A percentile compares a stretch with the other conserved stretches of the same genome.
phyloP scores from a whole-genome alignment of 352 stramenopile genomes.

The Globisporangium irregulare region DNA sequence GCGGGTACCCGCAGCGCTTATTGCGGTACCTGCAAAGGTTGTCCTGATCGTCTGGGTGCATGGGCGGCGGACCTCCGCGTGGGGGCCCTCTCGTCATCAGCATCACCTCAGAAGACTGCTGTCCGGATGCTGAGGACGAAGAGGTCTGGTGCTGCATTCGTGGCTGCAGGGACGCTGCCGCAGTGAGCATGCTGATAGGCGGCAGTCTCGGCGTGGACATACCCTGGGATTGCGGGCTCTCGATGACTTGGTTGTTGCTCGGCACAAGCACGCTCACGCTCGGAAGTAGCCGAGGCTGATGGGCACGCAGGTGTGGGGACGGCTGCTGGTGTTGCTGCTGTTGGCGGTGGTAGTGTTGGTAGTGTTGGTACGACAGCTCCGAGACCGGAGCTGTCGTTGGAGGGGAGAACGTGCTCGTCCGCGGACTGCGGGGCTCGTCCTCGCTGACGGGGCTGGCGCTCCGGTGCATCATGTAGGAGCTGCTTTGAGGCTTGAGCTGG shows the following conservation, averaged over 20 bases:
- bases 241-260: slow-evolving; percentile 7
- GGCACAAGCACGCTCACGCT: slow-evolving; percentile 1
- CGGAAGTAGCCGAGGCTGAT: neutral
- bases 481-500: neutral
- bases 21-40: slow-evolving; percentile 64
- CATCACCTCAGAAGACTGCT: neutral
- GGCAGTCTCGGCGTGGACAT: slow-evolving; percentile 30
- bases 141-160: slow-evolving; percentile 6
- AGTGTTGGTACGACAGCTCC: neutral
- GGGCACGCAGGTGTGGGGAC: neutral
- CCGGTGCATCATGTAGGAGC: neutral
- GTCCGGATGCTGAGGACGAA: neutral
- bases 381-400: neutral
- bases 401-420: neutral
- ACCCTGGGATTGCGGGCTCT: neutral
- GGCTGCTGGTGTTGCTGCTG: slow-evolving; percentile 7
- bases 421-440: slow-evolving; percentile 3
- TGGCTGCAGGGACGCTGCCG: slow-evolving; percentile 35
- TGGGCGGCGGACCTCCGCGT: neutral
- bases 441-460: neutral
- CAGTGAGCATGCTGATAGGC: slow-evolving; percentile 49
- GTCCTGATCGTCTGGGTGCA: slow-evolving; percentile 15
- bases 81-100: neutral
- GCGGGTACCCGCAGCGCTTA: slow-evolving; percentile 53
- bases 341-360: slow-evolving; percentile 11